A percentile compares a stretch with the other conserved stretches of the same genome.
Evolutionary conservation across 2,329 filamentous ascomycete genomes (phyloP).

Genomic region (Juglanconis sp.): DNA sequence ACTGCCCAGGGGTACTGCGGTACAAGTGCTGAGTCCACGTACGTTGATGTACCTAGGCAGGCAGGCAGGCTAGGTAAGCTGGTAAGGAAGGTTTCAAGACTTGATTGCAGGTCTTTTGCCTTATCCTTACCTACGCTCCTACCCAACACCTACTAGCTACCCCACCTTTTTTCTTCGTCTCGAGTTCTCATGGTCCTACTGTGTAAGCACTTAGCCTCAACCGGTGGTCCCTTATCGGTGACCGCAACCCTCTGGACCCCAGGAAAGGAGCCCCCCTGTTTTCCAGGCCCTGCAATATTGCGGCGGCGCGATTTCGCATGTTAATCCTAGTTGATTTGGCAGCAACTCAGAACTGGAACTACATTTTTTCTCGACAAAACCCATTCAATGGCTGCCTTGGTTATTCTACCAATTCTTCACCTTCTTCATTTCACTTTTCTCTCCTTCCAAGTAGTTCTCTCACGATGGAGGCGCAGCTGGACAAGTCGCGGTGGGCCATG

Average conservation of each 20-base stretch:
- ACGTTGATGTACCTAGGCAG: too few species aligned
- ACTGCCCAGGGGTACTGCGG: too few species aligned
- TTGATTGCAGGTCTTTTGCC: neutral
- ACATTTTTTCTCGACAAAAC: neutral
- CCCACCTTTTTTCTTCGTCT: neutral
- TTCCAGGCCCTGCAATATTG: neutral
- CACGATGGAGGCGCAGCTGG: neutral
- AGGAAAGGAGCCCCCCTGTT: too few species aligned
- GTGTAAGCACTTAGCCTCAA: neutral
- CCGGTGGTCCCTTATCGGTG: neutral
- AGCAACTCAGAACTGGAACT: too few species aligned
- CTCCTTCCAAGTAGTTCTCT: neutral
- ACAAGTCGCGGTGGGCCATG: neutral
- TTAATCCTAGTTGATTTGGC: neutral
- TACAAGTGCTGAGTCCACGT: too few species aligned
- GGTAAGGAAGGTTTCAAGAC: neutral
- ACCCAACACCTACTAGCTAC: neutral
- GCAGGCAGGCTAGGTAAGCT: too few species aligned
- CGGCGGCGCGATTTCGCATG: neutral
- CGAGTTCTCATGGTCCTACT: neutral
- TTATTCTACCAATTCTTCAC: neutral
- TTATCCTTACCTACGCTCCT: neutral
- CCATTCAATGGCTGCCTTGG: neutral
- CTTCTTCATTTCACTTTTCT: neutral
- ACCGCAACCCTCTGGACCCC: neutral